These are phyloP conservation scores for Rasamsonia emersonii DNA, from an alignment of 2,329 filamentous ascomycete species.

Conservation along the genomic window DNA sequence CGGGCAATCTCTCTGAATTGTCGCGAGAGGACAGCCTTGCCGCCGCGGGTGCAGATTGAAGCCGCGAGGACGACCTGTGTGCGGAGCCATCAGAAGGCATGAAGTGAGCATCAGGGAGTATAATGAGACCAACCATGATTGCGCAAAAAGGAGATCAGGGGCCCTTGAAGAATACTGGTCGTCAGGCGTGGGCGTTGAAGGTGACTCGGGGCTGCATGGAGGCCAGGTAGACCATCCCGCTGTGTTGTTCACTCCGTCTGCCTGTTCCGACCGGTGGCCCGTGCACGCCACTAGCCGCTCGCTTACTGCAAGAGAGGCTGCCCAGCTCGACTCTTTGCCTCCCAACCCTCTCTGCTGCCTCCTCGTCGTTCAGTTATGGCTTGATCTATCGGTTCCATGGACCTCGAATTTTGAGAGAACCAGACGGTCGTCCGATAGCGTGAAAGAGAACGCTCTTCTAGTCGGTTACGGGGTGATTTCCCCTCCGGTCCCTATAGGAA, in stretches of 20 bases:
- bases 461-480: too few species aligned
- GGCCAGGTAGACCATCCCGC: slow-evolving; percentile 14
- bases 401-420: too few species aligned
- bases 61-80: slow-evolving; percentile 90
- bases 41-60: slow-evolving; percentile 96
- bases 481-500: too few species aligned
- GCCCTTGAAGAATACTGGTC: not conserved
- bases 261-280: slow-evolving; percentile 18
- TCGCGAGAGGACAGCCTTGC: slow-evolving; percentile 94
- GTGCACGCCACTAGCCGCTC: slow-evolving; percentile 26
- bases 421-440: too few species aligned
- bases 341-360: slow-evolving; percentile 6
- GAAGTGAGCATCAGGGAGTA: not conserved
- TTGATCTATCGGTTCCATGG: too few species aligned
- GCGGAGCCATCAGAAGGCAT: slow-evolving; percentile 4
- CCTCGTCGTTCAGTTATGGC: too few species aligned
- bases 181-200: not conserved
- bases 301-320: slow-evolving; percentile 26
- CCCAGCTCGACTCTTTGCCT: slow-evolving; percentile 5
- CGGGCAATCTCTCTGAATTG: slow-evolving; percentile 97
- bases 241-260: slow-evolving; percentile 29
- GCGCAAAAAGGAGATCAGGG: not conserved
- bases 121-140: slow-evolving; percentile 10
- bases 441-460: too few species aligned
- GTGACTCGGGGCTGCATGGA: not conserved